Conservation (phyloP, 148 eudicot genomes). For the Hydrangea macrophylla region DNA sequence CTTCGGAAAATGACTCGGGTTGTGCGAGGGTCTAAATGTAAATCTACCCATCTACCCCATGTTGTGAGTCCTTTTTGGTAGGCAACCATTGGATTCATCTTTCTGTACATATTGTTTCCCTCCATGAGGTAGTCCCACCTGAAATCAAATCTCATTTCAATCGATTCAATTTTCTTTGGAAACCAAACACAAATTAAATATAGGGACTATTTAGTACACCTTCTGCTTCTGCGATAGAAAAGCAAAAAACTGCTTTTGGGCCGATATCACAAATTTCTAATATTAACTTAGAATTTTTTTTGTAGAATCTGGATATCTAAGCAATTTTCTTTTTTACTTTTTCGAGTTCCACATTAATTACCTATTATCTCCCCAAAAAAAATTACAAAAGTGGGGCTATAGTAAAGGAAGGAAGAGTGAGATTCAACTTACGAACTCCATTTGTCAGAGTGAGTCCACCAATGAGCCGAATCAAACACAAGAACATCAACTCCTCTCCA, state of each 20-base stretch:
- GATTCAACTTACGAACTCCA: slow-evolving; percentile 49
- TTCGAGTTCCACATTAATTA: background rate
- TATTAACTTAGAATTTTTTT: too few relatives aligned
- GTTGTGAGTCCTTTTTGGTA: slow-evolving; percentile 68
- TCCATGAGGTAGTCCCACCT: slow-evolving; percentile 87
- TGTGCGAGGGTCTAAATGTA: slow-evolving; percentile 59
- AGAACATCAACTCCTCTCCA: slow-evolving; percentile 83
- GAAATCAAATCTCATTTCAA: slow-evolving; percentile 1
- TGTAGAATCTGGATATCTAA: too few relatives aligned
- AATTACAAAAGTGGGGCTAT: too few relatives aligned
- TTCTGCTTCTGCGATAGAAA: too few relatives aligned
- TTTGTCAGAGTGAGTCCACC: slow-evolving; percentile 82
- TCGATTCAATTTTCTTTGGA: too few relatives aligned
- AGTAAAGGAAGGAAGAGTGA: background rate
- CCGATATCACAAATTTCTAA: too few relatives aligned
- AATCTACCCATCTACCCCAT: slow-evolving; percentile 88
- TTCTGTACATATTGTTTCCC: slow-evolving; percentile 37
- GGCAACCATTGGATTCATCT: slow-evolving; percentile 70
- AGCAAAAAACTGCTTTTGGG: too few relatives aligned
- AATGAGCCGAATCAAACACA: slow-evolving; percentile 83
- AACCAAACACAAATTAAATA: too few relatives aligned
- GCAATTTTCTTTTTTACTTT: background rate
- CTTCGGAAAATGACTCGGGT: slow-evolving; percentile 68
- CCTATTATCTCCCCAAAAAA: background rate
- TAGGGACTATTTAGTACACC: too few relatives aligned